Evolutionary conservation across 768 basidiomycete genomes (phyloP).

Genomic region (Termitomyces eurrhizus): DNA sequence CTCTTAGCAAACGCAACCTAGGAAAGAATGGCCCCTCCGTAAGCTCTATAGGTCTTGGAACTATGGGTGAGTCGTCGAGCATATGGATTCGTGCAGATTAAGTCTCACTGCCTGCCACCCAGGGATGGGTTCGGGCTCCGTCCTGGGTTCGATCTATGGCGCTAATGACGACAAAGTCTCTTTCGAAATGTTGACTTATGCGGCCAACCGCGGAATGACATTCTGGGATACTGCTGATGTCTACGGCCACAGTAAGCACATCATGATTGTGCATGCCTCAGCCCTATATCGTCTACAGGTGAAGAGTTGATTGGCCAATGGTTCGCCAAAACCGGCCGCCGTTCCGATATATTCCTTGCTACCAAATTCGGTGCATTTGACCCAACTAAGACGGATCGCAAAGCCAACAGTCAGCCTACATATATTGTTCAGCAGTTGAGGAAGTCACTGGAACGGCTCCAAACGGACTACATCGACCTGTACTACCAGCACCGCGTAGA

Average conservation of each 20-base stretch:
- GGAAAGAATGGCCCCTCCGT: slow-evolving; percentile 25
- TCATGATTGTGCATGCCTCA: neutral
- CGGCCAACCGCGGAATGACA: slow-evolving; percentile 24
- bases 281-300: neutral
- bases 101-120: neutral
- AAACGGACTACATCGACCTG: slow-evolving; percentile 40
- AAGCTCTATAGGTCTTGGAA: slow-evolving; percentile 24
- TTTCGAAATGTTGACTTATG: slow-evolving; percentile 17
- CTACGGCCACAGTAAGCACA: slow-evolving; percentile 33
- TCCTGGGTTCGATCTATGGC: slow-evolving; percentile 28
- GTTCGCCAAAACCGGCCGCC: slow-evolving; percentile 50
- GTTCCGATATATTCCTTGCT: slow-evolving; percentile 55
- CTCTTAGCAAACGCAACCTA: slow-evolving; percentile 19
- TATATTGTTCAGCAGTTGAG: slow-evolving; percentile 35
- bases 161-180: slow-evolving; percentile 15
- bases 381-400: slow-evolving; percentile 17
- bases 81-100: neutral
- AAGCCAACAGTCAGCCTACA: slow-evolving; percentile 15
- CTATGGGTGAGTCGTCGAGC: slow-evolving; percentile 18
- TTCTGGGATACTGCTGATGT: slow-evolving; percentile 49
- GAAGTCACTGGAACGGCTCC: slow-evolving; percentile 37
- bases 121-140: slow-evolving; percentile 1
- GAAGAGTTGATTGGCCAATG: slow-evolving; percentile 16
- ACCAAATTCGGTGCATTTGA: slow-evolving; percentile 37
- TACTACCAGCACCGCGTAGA: slow-evolving; percentile 46